These are phyloP conservation scores for Avena atlantica DNA, from an alignment of 176 grass and related monocot species.

Conservation along the genomic window DNA sequence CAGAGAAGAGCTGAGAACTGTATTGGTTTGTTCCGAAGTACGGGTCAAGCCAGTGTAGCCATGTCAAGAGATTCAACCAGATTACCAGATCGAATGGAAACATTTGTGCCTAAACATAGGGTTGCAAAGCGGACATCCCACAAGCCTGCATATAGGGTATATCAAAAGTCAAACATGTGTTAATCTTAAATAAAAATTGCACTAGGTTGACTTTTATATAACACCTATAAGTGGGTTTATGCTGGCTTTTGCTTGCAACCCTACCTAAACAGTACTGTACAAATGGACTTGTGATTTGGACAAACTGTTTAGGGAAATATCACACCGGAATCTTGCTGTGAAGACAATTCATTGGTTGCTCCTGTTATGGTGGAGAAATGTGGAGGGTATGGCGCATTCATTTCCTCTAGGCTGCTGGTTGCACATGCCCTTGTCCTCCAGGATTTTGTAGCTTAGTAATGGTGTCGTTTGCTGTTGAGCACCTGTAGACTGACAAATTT, in stretches of 20 bases:
- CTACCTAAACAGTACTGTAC: background rate
- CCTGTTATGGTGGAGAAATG: background rate
- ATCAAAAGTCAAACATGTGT: no score
- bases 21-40: constrained; percentile 15
- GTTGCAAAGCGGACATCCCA: no score
- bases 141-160: no score
- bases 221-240: no score
- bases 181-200: no score
- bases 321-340: background rate
- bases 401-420: background rate
- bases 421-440: background rate
- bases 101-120: background rate
- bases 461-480: constrained; percentile 24
- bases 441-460: constrained; percentile 48
- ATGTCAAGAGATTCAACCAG: constrained; percentile 5
- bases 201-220: no score
- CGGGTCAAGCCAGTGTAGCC: background rate
- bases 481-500: constrained; percentile 8
- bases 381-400: background rate
- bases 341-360: background rate
- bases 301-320: background rate
- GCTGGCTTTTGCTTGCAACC: no score
- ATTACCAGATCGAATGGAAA: constrained; percentile 5
- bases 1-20: constrained; percentile 42
- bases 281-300: constrained; percentile 14